Percentiles rank a stretch among this genome's conserved stretches.
Conservation (phyloP, 768 basidiomycete genomes). For the Hericium erinaceus region DNA sequence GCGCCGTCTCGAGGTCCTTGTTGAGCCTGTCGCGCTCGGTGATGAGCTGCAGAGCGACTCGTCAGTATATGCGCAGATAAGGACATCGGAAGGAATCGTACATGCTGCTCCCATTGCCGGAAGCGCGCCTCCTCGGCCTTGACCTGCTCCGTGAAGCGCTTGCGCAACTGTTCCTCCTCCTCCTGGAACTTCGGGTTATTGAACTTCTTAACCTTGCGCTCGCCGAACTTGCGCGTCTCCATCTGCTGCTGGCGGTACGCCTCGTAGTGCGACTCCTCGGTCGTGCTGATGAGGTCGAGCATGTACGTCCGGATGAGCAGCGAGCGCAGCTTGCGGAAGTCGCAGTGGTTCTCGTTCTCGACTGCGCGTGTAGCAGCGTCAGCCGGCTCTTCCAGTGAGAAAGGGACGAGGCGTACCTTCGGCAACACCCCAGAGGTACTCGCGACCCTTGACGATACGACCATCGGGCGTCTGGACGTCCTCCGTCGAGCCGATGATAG, state of each 20-base stretch:
- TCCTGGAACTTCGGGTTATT: conserved; percentile 99
- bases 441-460: conserved; percentile 89
- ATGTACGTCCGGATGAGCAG: conserved; percentile 96
- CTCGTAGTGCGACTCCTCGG: conserved; percentile 95
- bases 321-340: conserved; percentile 96
- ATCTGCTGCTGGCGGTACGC: conserved; percentile 97
- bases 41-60: conserved; percentile 61
- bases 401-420: conserved; percentile 50
- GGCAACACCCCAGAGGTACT: conserved; percentile 99
- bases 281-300: conserved; percentile 94
- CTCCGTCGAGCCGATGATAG: conserved; percentile 94
- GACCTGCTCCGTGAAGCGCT: conserved; percentile 99
- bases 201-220: conserved; percentile 95
- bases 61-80: conserved; percentile 5
- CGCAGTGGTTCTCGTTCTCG: conserved; percentile 98
- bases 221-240: conserved; percentile 99
- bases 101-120: conserved; percentile 99
- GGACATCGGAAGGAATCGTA: conserved; percentile 31
- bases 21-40: conserved; percentile 97
- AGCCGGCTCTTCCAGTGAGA: not conserved
- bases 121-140: conserved; percentile 96
- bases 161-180: conserved; percentile 93
- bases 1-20: conserved; percentile 93
- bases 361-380: conserved; percentile 35
- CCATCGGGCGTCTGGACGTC: conserved; percentile 91